These are phyloP conservation scores for Aurantiochytrium sp. DNA, from an alignment of 108 stramenopile species.

Conservation along the genomic window DNA sequence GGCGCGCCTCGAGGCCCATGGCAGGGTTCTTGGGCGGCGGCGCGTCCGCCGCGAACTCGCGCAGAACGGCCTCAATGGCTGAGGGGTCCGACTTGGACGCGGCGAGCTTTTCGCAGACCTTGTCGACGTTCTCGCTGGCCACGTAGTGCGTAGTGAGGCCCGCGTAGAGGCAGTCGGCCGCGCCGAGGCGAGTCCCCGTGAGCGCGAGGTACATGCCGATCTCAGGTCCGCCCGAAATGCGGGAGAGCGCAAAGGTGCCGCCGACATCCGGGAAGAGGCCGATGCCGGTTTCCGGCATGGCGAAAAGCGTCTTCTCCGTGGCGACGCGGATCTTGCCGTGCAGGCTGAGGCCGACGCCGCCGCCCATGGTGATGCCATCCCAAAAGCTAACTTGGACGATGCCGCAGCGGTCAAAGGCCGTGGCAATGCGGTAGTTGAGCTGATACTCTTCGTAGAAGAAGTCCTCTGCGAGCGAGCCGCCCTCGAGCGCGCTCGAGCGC, in stretches of 20 bases:
- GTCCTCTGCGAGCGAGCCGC: slow-evolving; percentile 36
- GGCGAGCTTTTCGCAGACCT: slow-evolving; percentile 54
- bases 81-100: slow-evolving; percentile 35
- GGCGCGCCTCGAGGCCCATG: slow-evolving; percentile 33
- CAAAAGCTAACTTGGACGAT: slow-evolving; percentile 77
- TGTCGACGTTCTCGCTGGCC: slow-evolving; percentile 60
- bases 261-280: slow-evolving; percentile 97
- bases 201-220: slow-evolving; percentile 81
- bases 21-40: slow-evolving; percentile 31
- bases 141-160: slow-evolving; percentile 93
- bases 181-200: slow-evolving; percentile 74
- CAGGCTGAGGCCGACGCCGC: slow-evolving; percentile 88
- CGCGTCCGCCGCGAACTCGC: not conserved
- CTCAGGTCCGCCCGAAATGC: slow-evolving; percentile 63
- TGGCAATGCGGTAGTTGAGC: slow-evolving; percentile 71
- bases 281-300: slow-evolving; percentile 96
- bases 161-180: slow-evolving; percentile 73
- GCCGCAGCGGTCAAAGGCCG: not conserved
- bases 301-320: slow-evolving; percentile 82
- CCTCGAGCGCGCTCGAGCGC: not conserved
- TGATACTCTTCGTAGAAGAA: slow-evolving; percentile 86
- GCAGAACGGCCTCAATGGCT: slow-evolving; percentile 36
- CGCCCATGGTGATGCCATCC: slow-evolving; percentile 98
- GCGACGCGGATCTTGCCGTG: slow-evolving; percentile 86
- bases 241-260: slow-evolving; percentile 77